Evolutionary conservation across 306 rosid species (phyloP).

Genomic region (Dryas alaskensis): DNA sequence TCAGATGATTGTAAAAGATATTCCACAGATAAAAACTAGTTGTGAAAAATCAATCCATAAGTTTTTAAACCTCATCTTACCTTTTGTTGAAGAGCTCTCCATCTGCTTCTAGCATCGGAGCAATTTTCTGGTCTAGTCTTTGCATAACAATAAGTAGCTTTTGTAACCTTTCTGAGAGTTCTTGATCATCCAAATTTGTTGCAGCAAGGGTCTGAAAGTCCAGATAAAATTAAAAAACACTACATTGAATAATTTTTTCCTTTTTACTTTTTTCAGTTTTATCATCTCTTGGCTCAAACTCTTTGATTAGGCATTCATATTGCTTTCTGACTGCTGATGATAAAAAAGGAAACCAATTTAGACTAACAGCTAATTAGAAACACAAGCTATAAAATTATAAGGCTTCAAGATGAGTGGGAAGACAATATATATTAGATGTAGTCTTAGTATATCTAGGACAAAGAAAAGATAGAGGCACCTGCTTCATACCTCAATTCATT

Average conservation of each 20-base stretch:
- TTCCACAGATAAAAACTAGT: background rate
- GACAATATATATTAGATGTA: too few species aligned
- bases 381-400: background rate
- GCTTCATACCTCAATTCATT: too few species aligned
- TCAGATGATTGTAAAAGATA: slow-evolving; percentile 3
- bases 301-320: background rate
- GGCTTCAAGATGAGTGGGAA: background rate
- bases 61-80: slow-evolving; percentile 32
- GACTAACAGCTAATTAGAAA: background rate
- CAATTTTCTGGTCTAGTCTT: slow-evolving; percentile 88
- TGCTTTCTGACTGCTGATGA: background rate
- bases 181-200: slow-evolving; percentile 80
- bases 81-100: slow-evolving; percentile 88
- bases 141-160: slow-evolving; percentile 93
- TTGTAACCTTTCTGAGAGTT: slow-evolving; percentile 90
- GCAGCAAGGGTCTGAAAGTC: slow-evolving; percentile 85
- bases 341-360: background rate
- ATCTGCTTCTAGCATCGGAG: slow-evolving; percentile 84
- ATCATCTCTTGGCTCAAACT: background rate
- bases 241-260: background rate
- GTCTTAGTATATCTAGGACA: too few species aligned
- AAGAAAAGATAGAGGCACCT: too few species aligned
- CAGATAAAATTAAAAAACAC: slow-evolving; percentile 14
- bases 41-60: background rate
- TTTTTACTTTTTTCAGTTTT: background rate